Percentiles rank a stretch among this genome's conserved stretches.
phyloP scores from a whole-genome alignment of 805 yeast species.

The Scheffersomyces amazonensis region DNA sequence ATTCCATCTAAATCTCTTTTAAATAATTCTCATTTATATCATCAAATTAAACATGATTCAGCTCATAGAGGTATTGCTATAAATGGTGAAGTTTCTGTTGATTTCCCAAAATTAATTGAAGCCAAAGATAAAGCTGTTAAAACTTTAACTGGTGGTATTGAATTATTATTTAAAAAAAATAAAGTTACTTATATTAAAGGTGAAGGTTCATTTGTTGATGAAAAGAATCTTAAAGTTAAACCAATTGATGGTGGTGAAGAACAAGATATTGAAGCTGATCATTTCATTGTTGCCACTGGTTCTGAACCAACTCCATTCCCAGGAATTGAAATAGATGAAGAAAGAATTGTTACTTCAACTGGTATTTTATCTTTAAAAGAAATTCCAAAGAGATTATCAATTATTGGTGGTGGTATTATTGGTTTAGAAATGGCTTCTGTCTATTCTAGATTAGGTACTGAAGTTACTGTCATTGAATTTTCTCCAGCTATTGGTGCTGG shows the following conservation, averaged over 20 bases:
- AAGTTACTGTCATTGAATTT: conserved; percentile 93
- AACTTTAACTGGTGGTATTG: conserved; percentile 91
- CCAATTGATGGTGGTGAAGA: conserved; percentile 82
- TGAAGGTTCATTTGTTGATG: conserved; percentile 81
- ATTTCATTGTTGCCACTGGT: conserved; percentile 95
- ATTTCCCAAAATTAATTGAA: conserved; percentile 77
- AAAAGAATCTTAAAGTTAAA: conserved; percentile 70
- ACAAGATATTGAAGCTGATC: conserved; percentile 67
- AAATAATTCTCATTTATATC: conserved; percentile 92
- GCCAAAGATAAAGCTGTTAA: conserved; percentile 90
- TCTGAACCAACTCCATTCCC: conserved; percentile 99
- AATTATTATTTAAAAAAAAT: conserved; percentile 92
- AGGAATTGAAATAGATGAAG: conserved; percentile 93
- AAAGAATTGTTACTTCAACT: conserved; percentile 93
- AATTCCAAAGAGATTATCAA: conserved; percentile 86
- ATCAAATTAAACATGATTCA: conserved; percentile 83
- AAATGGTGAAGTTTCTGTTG: conserved; percentile 64
- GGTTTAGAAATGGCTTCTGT: conserved; percentile 99
- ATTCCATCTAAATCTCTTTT: conserved; percentile 95
- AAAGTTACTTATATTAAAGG: conserved; percentile 95
- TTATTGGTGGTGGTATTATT: conserved; percentile 99
- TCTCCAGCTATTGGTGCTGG: conserved; percentile 93
- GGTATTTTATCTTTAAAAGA: conserved; percentile 84
- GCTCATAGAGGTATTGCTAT: conserved; percentile 88
- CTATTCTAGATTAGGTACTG: conserved; percentile 90